Evolutionary conservation across 345 rosid genomes (phyloP), one percentile per base, ranked within the genome.

Genomic region (Rhizophora mangle): DNA sequence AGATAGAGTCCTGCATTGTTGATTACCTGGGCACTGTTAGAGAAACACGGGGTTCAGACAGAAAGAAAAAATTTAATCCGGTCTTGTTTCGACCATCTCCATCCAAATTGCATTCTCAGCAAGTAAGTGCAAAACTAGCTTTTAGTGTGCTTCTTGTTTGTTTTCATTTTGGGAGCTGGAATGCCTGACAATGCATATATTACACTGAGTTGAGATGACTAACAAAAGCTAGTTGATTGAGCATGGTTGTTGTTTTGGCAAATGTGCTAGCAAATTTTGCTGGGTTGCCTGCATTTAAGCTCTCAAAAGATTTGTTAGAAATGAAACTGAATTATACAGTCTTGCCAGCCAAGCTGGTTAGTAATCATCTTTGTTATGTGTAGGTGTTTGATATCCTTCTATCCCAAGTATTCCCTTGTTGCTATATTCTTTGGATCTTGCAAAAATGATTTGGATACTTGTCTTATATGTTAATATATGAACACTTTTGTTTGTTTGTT

Each of bases 21-120:
- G 96, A 92, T 81, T 96, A 85, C 80, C 87, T 96, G 36, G 99
- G 99, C 46, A 96, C 99, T 15, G 96, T 90, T 58, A 85, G 83
- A 78, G 91, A 91, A 68, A 77, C 81, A 58, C 79, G 81, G 68
- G 84, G 74, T 74, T 75, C 82, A 55, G 63, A 62, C 27, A 74
- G 79, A 58, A 72, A 66, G 64, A 67, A 73, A 39, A 84, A 76
- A 76, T 74, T 76, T 37, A 82, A 69, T 72, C 96, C 94, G 72
- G 77, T 90, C 66, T 58, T 82, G 56, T 90, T 96, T 78, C 89
- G 91, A 57, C 84, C 87, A 65, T 84, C 92, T 19, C 86, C 98
- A 62, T 82, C 86, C 65, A 90, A 87, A 68, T 69, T 90, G 79
- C 96, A 85, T 71, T 79, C 79, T 73, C 98, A 92, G 78, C 89